Conservation (phyloP, 2,329 filamentous ascomycete species). For the Drechslerella coelobrocha region DNA sequence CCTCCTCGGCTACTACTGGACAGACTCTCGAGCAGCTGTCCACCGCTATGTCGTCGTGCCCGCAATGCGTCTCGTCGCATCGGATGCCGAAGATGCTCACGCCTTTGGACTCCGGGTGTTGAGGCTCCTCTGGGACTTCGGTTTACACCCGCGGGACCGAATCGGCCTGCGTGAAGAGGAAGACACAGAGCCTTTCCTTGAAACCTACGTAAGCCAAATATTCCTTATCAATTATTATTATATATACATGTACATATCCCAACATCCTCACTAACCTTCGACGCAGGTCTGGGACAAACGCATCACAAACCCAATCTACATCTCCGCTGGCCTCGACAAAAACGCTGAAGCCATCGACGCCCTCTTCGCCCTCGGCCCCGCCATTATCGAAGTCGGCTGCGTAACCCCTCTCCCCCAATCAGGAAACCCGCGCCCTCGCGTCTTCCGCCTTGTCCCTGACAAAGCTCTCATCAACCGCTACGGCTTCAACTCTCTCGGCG, state of each 20-base stretch:
- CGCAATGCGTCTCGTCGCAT: conserved; percentile 66
- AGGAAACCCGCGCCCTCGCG: conserved; percentile 84
- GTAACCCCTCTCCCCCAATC: conserved; percentile 84
- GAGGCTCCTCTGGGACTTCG: conserved; percentile 74
- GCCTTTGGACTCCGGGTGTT: conserved; percentile 75
- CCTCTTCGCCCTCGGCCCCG: conserved; percentile 82
- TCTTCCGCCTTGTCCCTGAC: conserved; percentile 83
- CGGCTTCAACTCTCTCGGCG: conserved; percentile 89
- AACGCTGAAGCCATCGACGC: conserved; percentile 85
- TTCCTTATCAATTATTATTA: conserved; percentile 1
- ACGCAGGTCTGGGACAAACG: conserved; percentile 74
- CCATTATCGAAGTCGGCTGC: conserved; percentile 89
- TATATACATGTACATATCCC: neutral
- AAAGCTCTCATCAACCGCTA: conserved; percentile 94
- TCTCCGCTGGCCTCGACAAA: conserved; percentile 96
- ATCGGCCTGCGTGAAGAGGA: conserved; percentile 59
- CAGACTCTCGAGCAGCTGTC: conserved; percentile 64
- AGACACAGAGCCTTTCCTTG: conserved; percentile 52
- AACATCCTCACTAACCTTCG: conserved; percentile 15
- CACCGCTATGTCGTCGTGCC: conserved; percentile 66
- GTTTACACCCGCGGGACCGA: conserved; percentile 82
- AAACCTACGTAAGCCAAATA: conserved; percentile 32
- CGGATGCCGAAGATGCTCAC: conserved; percentile 91
- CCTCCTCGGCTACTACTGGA: conserved; percentile 58
- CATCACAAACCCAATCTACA: conserved; percentile 85